phyloP scores from a whole-genome alignment of 2,329 filamentous ascomycete genomes.

The Didymella keratinophila region DNA sequence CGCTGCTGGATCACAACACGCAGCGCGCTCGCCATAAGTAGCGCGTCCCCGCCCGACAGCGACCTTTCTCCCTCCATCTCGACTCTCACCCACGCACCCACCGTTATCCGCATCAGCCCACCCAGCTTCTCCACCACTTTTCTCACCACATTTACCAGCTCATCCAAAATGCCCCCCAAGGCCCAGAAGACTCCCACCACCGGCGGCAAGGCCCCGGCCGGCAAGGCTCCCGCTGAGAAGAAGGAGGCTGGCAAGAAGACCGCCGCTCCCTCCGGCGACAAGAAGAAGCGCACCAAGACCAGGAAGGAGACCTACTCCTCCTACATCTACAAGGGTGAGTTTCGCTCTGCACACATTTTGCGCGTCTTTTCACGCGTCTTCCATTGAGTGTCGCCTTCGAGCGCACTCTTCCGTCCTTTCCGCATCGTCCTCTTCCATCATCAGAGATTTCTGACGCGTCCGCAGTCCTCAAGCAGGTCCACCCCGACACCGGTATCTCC shows the following conservation, averaged over 20 bases:
- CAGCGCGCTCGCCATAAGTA: conserved; percentile 53
- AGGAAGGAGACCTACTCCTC: conserved; percentile 99
- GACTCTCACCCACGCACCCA: conserved; percentile 42
- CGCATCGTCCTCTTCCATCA: conserved; percentile 44
- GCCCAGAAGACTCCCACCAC: conserved; percentile 96
- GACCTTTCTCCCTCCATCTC: conserved; percentile 53
- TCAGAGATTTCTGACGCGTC: conserved; percentile 22
- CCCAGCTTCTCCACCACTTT: conserved; percentile 27
- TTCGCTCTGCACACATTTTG: conserved; percentile 8
- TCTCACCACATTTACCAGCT: conserved; percentile 20
- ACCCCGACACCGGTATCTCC: conserved; percentile 99
- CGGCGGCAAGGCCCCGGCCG: conserved; percentile 89
- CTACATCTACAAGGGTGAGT: conserved; percentile 99
- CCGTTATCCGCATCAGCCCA: conserved; percentile 31
- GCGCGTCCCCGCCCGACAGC: conserved; percentile 53
- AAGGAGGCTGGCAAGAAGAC: conserved; percentile 99
- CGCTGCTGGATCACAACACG: conserved; percentile 52
- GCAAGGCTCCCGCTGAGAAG: conserved; percentile 90
- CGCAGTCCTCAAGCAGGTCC: conserved; percentile 98
- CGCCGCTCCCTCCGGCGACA: conserved; percentile 86
- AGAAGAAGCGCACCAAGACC: conserved; percentile 99
- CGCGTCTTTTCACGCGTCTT: conserved; percentile 23
- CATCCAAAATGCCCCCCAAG: conserved; percentile 88
- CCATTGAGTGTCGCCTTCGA: neutral
- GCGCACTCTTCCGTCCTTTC: conserved; percentile 30